Conservation (phyloP, 495 filamentous ascomycete species). For the Penicillium herquei region DNA sequence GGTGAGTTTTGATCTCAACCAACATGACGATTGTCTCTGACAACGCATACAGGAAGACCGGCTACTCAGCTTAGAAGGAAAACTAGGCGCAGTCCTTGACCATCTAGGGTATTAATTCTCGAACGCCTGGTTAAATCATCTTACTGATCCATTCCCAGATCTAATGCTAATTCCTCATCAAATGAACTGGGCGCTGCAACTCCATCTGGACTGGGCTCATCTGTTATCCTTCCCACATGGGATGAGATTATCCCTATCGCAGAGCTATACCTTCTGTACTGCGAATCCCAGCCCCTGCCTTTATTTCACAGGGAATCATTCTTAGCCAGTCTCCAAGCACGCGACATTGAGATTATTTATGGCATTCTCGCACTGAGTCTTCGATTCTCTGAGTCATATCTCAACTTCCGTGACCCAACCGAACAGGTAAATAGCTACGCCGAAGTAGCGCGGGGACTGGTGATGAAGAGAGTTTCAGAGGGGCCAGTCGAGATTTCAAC, state of each 20-base stretch:
- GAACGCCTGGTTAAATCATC: too few species aligned
- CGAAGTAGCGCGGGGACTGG: constrained; percentile 41
- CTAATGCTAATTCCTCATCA: constrained; percentile 9
- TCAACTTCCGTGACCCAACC: constrained; percentile 10
- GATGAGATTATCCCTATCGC: constrained; percentile 37
- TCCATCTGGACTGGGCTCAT: constrained; percentile 6
- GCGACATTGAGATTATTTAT: constrained; percentile 43
- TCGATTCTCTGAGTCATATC: constrained; percentile 31
- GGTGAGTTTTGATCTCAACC: constrained; percentile 9
- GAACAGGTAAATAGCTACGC: constrained; percentile 34
- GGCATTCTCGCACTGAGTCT: constrained; percentile 38
- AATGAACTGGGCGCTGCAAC: background rate
- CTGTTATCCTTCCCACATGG: constrained; percentile 36
- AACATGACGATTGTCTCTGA: background rate
- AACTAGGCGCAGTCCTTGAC: constrained; percentile 37
- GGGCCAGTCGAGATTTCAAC: constrained; percentile 49
- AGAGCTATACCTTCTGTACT: constrained; percentile 42
- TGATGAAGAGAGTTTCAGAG: constrained; percentile 43
- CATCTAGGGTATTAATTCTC: constrained; percentile 24
- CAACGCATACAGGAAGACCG: constrained; percentile 37
- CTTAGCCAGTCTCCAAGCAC: constrained; percentile 28
- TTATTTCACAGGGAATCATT: constrained; percentile 41
- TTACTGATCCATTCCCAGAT: constrained; percentile 1
- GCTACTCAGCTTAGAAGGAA: constrained; percentile 37
- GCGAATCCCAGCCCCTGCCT: constrained; percentile 47